Percentiles rank a stretch among this genome's conserved stretches.
phyloP scores from a whole-genome alignment of 805 yeast genomes.

The Lachancea waltii region DNA sequence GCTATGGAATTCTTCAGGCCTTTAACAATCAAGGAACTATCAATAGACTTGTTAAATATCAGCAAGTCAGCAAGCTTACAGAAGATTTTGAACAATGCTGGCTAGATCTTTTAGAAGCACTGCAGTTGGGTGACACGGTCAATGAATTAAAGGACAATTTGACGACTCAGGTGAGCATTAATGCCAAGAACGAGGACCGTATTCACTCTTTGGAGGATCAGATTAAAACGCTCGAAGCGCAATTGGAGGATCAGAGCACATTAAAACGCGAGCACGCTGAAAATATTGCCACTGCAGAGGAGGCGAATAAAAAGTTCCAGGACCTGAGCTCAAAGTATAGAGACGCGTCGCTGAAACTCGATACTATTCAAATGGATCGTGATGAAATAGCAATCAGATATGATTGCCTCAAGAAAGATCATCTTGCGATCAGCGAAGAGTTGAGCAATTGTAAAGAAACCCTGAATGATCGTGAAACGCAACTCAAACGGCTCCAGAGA shows the following conservation, averaged over 20 bases:
- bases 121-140: conserved; percentile 3
- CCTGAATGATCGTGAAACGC: background rate
- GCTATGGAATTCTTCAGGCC: conserved; percentile 8
- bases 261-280: background rate
- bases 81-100: conserved; percentile 7
- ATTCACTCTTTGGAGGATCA: background rate
- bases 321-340: conserved; percentile 2
- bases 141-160: background rate
- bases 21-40: conserved; percentile 5
- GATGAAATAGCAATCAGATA: conserved; percentile 1
- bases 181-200: background rate
- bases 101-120: conserved; percentile 5
- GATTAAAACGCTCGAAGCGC: background rate
- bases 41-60: conserved; percentile 1
- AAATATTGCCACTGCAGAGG: background rate
- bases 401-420: conserved; percentile 2
- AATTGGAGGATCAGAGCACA: background rate
- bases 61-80: background rate
- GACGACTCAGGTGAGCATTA: background rate
- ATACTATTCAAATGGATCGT: background rate
- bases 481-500: conserved; percentile 1
- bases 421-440: conserved; percentile 1
- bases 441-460: background rate
- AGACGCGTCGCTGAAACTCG: background rate
- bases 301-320: background rate